Evolutionary conservation across 805 yeast genomes (phyloP), one percentile per base, ranked within the genome.

Genomic region (Groenewaldozyma tartarivorans): DNA sequence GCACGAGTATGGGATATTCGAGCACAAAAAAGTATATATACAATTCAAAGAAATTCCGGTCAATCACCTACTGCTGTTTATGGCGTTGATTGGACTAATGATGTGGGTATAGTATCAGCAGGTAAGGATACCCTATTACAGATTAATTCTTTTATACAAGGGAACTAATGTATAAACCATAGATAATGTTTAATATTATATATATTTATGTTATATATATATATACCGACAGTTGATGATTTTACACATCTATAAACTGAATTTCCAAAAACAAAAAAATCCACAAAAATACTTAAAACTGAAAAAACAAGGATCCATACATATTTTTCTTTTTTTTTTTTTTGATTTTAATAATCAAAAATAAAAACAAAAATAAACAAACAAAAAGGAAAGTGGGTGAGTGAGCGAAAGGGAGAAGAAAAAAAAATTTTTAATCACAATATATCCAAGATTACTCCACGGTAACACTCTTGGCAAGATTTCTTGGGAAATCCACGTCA

Each of bases 401-500:
- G 29, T 7, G 29, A 24, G 13, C 29, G 13, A 24, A 24, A 24
- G 29, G 13, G 29, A 24, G 29, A 24, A 13, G 29, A 13, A 24
- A 24, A 24, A 24, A 24, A 24, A 24, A 9, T 24, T 24, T 9
- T 7, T 9, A 24, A 24, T 24, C 29, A 24, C 7, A 24, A 24
- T 13, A 7, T 24, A 9, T 13, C 29, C 29, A 9, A 9, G 29
- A 24, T 60, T 69, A 88, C 69, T 87, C 97, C 48, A 92, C 98
- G 36, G 99, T 92, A 43, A 92, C 99, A 39, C 95, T 81, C 71
- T 92, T 92, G 48, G 99, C 99, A 67, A 92, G 75, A 70, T 92
- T 92, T 68, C 98, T 79, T 51, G 99, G 99, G 79, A 90, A 90
- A 64, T 92, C 99, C 43, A 94, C 98, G 59, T 92, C 95, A 53